Conservation (phyloP, 441 rosid genomes). For the Flueggea neowawraea region DNA sequence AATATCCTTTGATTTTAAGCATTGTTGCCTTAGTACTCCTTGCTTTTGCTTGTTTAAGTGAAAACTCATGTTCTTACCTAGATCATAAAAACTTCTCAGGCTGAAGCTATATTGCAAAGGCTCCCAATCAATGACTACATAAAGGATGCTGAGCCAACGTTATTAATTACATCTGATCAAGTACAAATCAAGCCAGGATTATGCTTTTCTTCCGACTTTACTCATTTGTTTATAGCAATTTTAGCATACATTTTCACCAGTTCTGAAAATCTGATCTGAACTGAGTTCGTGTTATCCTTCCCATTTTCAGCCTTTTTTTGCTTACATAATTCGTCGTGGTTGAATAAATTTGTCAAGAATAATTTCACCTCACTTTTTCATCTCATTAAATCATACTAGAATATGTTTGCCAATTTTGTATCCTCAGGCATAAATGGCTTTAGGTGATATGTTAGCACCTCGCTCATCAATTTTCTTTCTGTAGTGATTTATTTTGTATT, state of each 20-base stretch:
- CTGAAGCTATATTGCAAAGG: slow-evolving; percentile 67
- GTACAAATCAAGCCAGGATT: slow-evolving; percentile 38
- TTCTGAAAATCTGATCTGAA: not conserved
- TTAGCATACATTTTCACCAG: not conserved
- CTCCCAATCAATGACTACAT: slow-evolving; percentile 42
- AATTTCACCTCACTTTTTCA: not conserved
- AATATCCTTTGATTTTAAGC: not conserved
- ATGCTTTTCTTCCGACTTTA: slow-evolving; percentile 3
- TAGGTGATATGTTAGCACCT: slow-evolving; percentile 29
- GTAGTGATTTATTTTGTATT: slow-evolving; percentile 9
- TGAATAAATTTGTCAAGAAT: not conserved
- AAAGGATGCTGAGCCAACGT: slow-evolving; percentile 55
- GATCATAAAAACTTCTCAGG: slow-evolving; percentile 51
- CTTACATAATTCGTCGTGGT: not conserved
- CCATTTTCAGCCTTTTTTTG: too few relatives aligned
- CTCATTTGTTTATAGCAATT: slow-evolving; percentile 12
- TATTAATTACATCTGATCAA: slow-evolving; percentile 82
- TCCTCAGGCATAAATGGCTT: slow-evolving; percentile 48
- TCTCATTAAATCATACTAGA: not conserved
- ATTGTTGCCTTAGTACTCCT: slow-evolving; percentile 7
- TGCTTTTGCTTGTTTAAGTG: slow-evolving; percentile 13
- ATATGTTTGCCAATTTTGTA: slow-evolving; percentile 17
- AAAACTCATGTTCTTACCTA: slow-evolving; percentile 20
- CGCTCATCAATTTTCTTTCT: slow-evolving; percentile 6
- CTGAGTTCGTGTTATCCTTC: not conserved